Base-by-base conservation (phyloP, 202 grass and related monocot genomes). In the Panicum hallii region DNA sequence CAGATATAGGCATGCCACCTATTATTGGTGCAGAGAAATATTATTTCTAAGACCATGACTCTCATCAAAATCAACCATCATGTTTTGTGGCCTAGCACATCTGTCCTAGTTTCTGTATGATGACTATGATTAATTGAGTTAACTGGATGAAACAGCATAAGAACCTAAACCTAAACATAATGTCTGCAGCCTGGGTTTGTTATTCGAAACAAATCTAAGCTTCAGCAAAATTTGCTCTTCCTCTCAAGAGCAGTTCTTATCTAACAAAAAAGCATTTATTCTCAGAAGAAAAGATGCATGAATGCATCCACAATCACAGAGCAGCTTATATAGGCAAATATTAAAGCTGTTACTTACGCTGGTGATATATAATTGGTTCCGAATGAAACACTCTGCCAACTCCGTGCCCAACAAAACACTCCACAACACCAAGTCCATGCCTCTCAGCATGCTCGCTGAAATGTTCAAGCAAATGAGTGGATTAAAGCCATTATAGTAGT, bases 341-440 rank as follows among this genome's bases (percentile, higher is more conserved):
- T 5, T 36, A 28, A 67, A 20, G 43, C 19, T 46, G n/a, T 19
- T 43, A 86, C 97, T 99, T 86, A 97, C 93, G 88, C 12, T 94
- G 86, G 81, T 99, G 93, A 69, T 83, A 89, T 84, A 99, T 99
- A 40, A 99, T 85, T 79, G 97, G 97, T 66, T 94, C 88, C 13
- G 97, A 91, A 76, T 97, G 97, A 71, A 99, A 99, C 50, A 94
- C 67, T 83, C 45, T 94, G 28, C 93, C 97, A 45, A 97, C 91
- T 78, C 97, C 97, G 70, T 97, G 91, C 64, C 97, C 93, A 73
- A 99, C 97, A 88, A 99, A 97, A 70, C 77, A 73, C 57, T 99
- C 87, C 76, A 99, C 97, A 7, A 97, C 91, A 69, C 82, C 73
- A 88, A 89, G 91, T 32, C 88, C 90, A 38, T 92, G 75, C 68